Percentiles rank a stretch among this genome's conserved stretches.
phyloP scores from a whole-genome alignment of 495 filamentous ascomycete genomes.

The Annulohypoxylon stygium region DNA sequence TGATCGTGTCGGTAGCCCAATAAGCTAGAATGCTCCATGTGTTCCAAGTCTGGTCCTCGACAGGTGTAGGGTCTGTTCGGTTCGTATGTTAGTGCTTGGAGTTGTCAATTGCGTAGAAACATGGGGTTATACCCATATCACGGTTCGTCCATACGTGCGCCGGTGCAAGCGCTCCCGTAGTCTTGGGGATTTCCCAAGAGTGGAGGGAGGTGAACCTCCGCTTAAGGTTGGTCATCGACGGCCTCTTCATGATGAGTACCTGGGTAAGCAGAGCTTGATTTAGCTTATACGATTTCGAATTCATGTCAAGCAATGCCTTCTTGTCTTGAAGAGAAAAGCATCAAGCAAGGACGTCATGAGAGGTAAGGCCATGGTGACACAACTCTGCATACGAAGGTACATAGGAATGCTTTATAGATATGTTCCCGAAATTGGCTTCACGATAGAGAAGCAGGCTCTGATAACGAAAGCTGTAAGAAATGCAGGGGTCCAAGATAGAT shows the following conservation, averaged over 20 bases:
- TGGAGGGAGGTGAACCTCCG: slow-evolving; percentile 56
- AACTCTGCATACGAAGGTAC: background rate
- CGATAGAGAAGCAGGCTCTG: slow-evolving; percentile 14
- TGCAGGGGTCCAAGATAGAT: slow-evolving; percentile 34
- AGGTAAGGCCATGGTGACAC: background rate
- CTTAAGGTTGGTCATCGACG: slow-evolving; percentile 47
- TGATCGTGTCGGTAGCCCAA: slow-evolving; percentile 75
- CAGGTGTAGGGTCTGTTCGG: slow-evolving; percentile 58
- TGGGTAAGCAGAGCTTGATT: background rate
- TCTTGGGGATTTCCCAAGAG: slow-evolving; percentile 64
- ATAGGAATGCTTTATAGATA: slow-evolving; percentile 15
- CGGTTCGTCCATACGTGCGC: slow-evolving; percentile 63
- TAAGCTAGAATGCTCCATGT: slow-evolving; percentile 66
- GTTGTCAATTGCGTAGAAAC: background rate
- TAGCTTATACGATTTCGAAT: background rate
- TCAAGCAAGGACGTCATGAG: background rate
- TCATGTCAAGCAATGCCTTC: background rate
- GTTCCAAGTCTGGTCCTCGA: slow-evolving; percentile 64
- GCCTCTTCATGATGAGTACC: slow-evolving; percentile 26
- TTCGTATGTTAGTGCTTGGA: slow-evolving; percentile 25
- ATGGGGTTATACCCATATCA: slow-evolving; percentile 49
- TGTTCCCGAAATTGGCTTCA: slow-evolving; percentile 16
- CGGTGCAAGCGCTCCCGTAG: slow-evolving; percentile 62
- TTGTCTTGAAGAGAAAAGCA: background rate
- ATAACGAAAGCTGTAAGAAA: slow-evolving; percentile 28